Base-by-base conservation (phyloP, 2,329 filamentous ascomycete species). In the Penicillium sp. region DNA sequence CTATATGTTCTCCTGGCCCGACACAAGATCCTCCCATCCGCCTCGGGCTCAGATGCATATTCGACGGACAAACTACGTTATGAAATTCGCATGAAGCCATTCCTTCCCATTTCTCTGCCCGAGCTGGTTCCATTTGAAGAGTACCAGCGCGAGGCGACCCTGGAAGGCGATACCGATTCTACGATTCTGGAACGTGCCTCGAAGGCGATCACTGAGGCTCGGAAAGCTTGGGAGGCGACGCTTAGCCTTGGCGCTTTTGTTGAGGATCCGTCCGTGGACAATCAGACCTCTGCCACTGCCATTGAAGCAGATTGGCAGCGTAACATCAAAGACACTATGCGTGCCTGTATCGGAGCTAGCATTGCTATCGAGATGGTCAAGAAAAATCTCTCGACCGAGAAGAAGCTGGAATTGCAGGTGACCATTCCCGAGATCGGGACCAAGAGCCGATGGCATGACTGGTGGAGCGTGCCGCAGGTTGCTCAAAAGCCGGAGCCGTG, bases 11-110 rank as follows among this genome's bases (percentile, higher is more conserved):
- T 87, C 1, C 78, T 95, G 1, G 71, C 79, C 27, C 87, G 89
- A 9, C 79, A 89, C 7, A 63, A 70, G 1, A 66, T 84, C 29
- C 65, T 81, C 6, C 74, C 74, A 2, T 73, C 26, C 69, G 87
- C 59, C 63, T 91, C 64, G 75, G 79, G 50, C 56, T 53, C 65
- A 11, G 65, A 74, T 27, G 87, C 88, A 0, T 96, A 92, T 70
- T 85, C 87, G 55, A 84, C 83, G 16, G 84, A 89, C 56, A 75
- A 80, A 31, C 77, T 92, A 4, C 86, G 91, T 13, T 93, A 95
- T 71, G 89, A 95, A 63, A 77, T 96, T 10, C 89, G 93, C 57
- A 95, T 96, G 90, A 90, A 89, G 67, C 90, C 91, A 0, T 96
- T 96, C 68, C 79, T 88, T 1, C 72, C 78, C 8, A 83, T 96